Percentiles rank a stretch among this genome's conserved stretches.
These are phyloP conservation scores for Tetramitus jugosus DNA, from an alignment of 208 protist genomes.

Conservation along the genomic window DNA sequence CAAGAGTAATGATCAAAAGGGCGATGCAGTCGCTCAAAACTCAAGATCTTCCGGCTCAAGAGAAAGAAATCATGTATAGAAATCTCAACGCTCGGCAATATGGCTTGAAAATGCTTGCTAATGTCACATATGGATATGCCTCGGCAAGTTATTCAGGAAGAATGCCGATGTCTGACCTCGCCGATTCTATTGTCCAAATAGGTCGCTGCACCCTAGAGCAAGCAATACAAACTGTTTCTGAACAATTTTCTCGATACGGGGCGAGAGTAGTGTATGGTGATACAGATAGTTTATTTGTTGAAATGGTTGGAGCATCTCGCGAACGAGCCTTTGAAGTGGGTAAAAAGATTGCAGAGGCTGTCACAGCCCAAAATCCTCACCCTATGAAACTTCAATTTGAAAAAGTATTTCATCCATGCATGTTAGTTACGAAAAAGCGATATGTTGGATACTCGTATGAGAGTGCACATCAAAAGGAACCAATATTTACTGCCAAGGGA, in stretches of 20 bases:
- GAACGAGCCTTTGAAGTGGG: constrained; percentile 60
- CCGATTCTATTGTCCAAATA: constrained; percentile 63
- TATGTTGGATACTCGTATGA: constrained; percentile 68
- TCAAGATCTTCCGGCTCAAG: not conserved
- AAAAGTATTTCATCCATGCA: constrained; percentile 67
- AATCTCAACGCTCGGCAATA: constrained; percentile 59
- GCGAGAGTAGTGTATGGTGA: constrained; percentile 70
- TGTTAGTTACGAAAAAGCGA: constrained; percentile 68
- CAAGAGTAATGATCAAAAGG: constrained; percentile 28
- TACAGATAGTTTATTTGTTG: constrained; percentile 63
- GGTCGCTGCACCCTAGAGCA: constrained; percentile 58
- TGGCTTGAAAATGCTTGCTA: constrained; percentile 71
- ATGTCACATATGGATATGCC: constrained; percentile 80
- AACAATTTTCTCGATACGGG: not conserved
- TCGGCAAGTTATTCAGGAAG: constrained; percentile 62
- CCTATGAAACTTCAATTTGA: constrained; percentile 68
- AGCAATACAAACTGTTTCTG: constrained; percentile 32
- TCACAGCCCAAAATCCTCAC: constrained; percentile 30
- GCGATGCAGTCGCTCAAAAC: constrained; percentile 27
- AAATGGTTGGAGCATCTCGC: constrained; percentile 37
- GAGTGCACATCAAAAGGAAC: constrained; percentile 31
- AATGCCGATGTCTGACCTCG: constrained; percentile 73
- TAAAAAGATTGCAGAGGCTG: constrained; percentile 36
- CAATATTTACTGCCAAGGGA: constrained; percentile 51
- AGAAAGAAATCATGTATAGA: constrained; percentile 28